Evolutionary conservation across 2,329 filamentous ascomycete genomes (phyloP).

Genomic region (Emmonsiellopsis sp.): DNA sequence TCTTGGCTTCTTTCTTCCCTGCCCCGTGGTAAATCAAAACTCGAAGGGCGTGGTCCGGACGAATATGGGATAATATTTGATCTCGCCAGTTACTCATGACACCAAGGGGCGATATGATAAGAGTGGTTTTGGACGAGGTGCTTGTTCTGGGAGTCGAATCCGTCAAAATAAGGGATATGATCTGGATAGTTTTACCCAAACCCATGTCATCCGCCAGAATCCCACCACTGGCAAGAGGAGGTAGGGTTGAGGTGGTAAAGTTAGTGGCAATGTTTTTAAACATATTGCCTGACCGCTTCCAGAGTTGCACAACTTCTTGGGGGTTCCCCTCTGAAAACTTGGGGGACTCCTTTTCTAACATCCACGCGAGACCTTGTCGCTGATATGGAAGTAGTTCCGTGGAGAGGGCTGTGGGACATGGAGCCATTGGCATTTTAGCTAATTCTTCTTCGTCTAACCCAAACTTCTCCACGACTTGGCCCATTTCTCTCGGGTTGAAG

Average conservation of each 20-base stretch:
- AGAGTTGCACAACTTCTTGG: conserved; percentile 62
- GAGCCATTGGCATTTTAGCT: conserved; percentile 60
- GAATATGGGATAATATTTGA: conserved; percentile 66
- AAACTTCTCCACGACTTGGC: conserved; percentile 59
- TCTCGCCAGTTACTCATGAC: conserved; percentile 89
- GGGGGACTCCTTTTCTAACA: conserved; percentile 67
- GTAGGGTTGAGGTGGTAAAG: conserved; percentile 50
- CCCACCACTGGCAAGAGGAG: conserved; percentile 64
- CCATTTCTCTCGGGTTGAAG: conserved; percentile 57
- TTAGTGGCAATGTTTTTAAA: conserved; percentile 65
- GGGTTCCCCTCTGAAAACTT: conserved; percentile 51
- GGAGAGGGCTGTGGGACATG: conserved; percentile 56
- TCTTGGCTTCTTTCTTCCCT: conserved; percentile 47
- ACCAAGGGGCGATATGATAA: conserved; percentile 73
- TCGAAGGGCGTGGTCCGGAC: conserved; percentile 51
- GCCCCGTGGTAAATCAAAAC: conserved; percentile 67
- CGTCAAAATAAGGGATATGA: conserved; percentile 68
- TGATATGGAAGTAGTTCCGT: conserved; percentile 73
- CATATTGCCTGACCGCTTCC: conserved; percentile 49
- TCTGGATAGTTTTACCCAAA: conserved; percentile 77
- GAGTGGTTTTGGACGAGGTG: conserved; percentile 51
- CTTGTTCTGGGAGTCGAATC: conserved; percentile 36
- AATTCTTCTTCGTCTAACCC: conserved; percentile 63
- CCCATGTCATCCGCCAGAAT: conserved; percentile 93
- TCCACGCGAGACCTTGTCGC: conserved; percentile 69